Conservation (phyloP, 2,329 filamentous ascomycete species). For the Kalaharituber pfeilii region DNA sequence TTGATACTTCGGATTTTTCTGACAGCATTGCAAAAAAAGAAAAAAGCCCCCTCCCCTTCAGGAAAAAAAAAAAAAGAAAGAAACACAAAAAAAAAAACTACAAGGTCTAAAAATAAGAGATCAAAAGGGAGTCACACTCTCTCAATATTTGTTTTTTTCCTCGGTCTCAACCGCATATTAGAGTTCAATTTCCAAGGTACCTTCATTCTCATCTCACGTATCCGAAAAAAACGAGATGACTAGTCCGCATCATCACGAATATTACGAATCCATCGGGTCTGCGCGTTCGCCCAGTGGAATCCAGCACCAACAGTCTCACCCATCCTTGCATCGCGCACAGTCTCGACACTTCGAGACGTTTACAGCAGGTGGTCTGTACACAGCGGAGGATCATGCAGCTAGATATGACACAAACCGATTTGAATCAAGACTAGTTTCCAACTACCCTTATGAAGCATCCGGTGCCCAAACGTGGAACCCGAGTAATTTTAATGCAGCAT, state of each 20-base stretch:
- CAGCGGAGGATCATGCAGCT: constrained; percentile 45
- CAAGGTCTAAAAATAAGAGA: no score
- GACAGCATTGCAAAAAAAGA: no score
- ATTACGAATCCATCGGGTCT: constrained; percentile 18
- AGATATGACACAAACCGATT: constrained; percentile 33
- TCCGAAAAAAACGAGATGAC: not conserved
- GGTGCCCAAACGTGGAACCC: constrained; percentile 68
- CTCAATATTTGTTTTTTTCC: not conserved
- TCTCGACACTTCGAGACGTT: constrained; percentile 66
- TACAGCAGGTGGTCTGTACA: constrained; percentile 51
- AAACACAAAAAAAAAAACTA: no score
- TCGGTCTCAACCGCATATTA: not conserved
- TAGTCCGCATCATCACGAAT: constrained; percentile 12
- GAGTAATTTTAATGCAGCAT: constrained; percentile 48
- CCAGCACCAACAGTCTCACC: constrained; percentile 23
- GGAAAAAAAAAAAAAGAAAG: no score
- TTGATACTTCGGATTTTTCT: no score
- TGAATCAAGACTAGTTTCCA: constrained; percentile 40
- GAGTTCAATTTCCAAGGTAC: not conserved
- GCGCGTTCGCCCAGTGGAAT: constrained; percentile 16
- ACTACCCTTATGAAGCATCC: constrained; percentile 48
- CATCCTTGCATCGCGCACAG: constrained; percentile 50
- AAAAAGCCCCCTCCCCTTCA: no score
- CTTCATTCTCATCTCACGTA: no score
- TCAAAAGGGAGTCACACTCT: no score